phyloP scores from a whole-genome alignment of 2,329 filamentous ascomycete species.

The Nemania diffusa region DNA sequence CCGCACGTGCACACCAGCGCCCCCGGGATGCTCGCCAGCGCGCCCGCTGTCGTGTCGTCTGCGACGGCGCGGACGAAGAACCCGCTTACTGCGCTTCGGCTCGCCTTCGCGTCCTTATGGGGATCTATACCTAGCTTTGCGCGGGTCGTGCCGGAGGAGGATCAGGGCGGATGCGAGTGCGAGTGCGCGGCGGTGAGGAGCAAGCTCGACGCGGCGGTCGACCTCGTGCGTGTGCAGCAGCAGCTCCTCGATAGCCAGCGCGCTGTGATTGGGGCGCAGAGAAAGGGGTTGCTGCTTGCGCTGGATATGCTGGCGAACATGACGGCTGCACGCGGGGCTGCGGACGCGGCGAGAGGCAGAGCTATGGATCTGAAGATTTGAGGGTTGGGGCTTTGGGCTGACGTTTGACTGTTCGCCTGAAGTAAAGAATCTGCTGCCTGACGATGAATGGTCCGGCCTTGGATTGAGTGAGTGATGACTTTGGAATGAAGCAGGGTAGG shows the following conservation, averaged over 20 bases:
- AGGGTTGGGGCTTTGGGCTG: not conserved
- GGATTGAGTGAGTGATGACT: not conserved
- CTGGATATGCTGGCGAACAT: conserved; percentile 19
- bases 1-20: conserved; percentile 3
- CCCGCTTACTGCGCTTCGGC: conserved; percentile 25
- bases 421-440: not conserved
- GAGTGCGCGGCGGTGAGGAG: conserved; percentile 12
- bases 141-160: not conserved
- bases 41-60: conserved; percentile 15
- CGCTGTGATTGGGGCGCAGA: conserved; percentile 25
- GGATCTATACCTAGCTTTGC: conserved; percentile 8
- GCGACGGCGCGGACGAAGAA: conserved; percentile 19
- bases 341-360: not conserved
- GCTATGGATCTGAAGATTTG: conserved; percentile 21
- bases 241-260: conserved; percentile 32
- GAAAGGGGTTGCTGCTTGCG: conserved; percentile 14
- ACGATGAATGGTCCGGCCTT: not conserved
- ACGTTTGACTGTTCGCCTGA: not conserved
- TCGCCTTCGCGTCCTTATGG: conserved; percentile 27
- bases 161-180: conserved; percentile 2
- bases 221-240: conserved; percentile 32
- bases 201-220: conserved; percentile 17
- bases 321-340: not conserved
- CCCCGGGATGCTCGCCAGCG: conserved; percentile 30
- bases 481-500: not conserved